Base-by-base conservation (phyloP, 2,329 filamentous ascomycete species). In the Thielaviopsis cerberus region DNA sequence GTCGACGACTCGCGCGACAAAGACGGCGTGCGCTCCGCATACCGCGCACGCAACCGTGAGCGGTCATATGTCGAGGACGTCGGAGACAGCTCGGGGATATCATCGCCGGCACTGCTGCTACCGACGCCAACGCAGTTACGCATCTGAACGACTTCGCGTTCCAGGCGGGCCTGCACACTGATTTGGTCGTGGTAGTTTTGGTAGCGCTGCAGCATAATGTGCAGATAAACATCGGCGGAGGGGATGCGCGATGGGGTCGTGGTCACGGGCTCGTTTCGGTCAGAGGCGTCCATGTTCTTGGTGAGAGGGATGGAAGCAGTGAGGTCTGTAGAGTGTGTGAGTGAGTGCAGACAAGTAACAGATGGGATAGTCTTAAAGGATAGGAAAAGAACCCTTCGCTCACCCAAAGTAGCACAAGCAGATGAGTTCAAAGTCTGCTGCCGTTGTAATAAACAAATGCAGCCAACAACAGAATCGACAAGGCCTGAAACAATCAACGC, bases 161-260 rank as follows among this genome's bases (percentile, higher is more conserved):
- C 59, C 7, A 58, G 53, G 1, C 55, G 53, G 25, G 45, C 24
- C 8, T 53, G 57, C 15, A 51, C 30, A 6, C 25, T 51, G 17
- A 53, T 53, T 25, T 61, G 53, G 53, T 58, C 53, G 17, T 53
- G 48, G 55, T 61, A 61, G 22, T 51, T 34, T 51, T 61, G 59
- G 25, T 61, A 61, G 22, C 59, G 56, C n/a, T 58, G 55, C 20
- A 61, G 27, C 23, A 61, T 15, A 25, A 58, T 24, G 25, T 58
- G 53, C 26, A 61, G 56, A 27, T 55, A 52, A 20, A 56, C 53
- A 53, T 61, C 56, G 10, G 53, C 34, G 22, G 30, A 26, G 0
- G 30, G 22, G 5, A 37, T 24, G 51, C 45, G 30, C 15, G 59
- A 37, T 17, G 56, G 13, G 23, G 56, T 30, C n/a, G 56, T 37